Conservation (phyloP, 495 filamentous ascomycete genomes). For the Cetradonia linearis region DNA sequence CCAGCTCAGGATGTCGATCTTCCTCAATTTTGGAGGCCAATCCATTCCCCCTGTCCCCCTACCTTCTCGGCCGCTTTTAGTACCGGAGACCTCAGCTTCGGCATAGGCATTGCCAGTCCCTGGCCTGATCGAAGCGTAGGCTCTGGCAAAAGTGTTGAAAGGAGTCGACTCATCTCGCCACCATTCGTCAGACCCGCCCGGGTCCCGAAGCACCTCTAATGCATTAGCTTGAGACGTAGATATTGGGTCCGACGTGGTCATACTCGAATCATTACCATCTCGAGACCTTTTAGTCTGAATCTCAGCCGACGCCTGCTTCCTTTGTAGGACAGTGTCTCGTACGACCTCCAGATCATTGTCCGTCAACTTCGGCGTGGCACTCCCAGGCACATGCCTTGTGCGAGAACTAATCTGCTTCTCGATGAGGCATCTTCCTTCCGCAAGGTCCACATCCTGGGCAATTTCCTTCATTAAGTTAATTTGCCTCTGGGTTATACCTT, state of each 20-base stretch:
- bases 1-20: conserved; percentile 17
- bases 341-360: conserved; percentile 1
- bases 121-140: conserved; percentile 16
- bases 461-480: conserved; percentile 2
- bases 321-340: neutral
- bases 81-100: neutral
- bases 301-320: neutral
- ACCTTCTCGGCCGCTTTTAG: neutral
- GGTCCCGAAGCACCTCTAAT: neutral
- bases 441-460: conserved; percentile 7
- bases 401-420: conserved; percentile 4
- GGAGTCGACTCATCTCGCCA: conserved; percentile 21
- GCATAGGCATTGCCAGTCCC: conserved; percentile 25
- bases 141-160: conserved; percentile 19
- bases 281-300: conserved; percentile 5
- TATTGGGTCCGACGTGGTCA: conserved; percentile 7
- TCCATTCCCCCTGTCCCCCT: neutral
- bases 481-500: neutral
- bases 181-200: conserved; percentile 13
- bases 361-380: neutral
- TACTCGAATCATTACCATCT: conserved; percentile 14
- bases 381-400: neutral
- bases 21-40: neutral
- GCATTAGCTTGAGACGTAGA: conserved; percentile 11
- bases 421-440: conserved; percentile 7